Evolutionary conservation across 495 filamentous ascomycete genomes (phyloP), one percentile per base, ranked within the genome.

Genomic region (Podospora tetraspora): DNA sequence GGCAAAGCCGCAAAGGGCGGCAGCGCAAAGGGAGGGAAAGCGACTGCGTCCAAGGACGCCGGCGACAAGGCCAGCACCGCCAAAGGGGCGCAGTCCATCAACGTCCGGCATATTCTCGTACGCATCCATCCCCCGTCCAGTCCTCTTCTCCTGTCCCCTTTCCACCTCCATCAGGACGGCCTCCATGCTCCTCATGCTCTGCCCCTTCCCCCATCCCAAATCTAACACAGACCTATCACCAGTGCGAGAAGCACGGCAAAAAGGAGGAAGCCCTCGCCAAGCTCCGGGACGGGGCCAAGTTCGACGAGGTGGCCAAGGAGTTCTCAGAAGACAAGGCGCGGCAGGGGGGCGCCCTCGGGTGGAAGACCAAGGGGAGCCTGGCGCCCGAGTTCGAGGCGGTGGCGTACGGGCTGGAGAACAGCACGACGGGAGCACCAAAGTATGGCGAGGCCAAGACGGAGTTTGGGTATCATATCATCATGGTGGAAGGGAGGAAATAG

Each of bases 401-500:
- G 5, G 94, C 93, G 11, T 97, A 90, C 72, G 88, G 88, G 24
- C 82, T 97, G 56, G 89, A 92, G 71, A 81, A 87, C 0, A 93
- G 90, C 76, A 89, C 90, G 23, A 92, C 89, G n/a, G 84, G 75
- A 13, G 91, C 83, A 67, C 92, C 93, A 8, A 90, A 89, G 73
- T 91, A 85, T 75, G 91, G 80, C 16, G 91, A 96, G 80, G 90
- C 88, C 32, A 96, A 96, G 82, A 94, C 92, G 3, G 82, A 84
- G 10, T 89, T 89, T 80, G 94, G 94, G n/a, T 97, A 97, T 83
- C 94, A 97, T 79, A 88, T 97, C 64, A 89, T 97, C 66, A 95
- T 97, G 89, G 92, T 97, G 90, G 71, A 79, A 66, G 76, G 66
- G 21, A 63, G 76, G 59, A 74, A 77, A 66, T 74, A 68, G 71